phyloP scores from a whole-genome alignment of 306 rosid species.

The Cucumis cinereus region DNA sequence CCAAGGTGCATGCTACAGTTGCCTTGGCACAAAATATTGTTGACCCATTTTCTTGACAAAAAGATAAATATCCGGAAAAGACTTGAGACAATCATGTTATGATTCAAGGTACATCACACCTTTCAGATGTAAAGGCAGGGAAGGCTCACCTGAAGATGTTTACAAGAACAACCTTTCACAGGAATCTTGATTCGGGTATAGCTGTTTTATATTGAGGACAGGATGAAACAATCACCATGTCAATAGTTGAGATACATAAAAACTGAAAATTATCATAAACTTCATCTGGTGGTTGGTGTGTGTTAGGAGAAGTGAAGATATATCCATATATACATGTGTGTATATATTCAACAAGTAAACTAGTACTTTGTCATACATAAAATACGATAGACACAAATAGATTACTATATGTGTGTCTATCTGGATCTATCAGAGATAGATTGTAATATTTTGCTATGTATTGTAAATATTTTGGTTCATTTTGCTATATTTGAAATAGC shows the following conservation, averaged over 20 bases:
- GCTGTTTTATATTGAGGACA: conserved; percentile 34
- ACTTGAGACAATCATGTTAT: background rate
- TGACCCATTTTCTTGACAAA: background rate
- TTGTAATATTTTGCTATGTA: no score
- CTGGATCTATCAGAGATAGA: no score
- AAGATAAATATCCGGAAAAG: background rate
- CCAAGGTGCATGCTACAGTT: background rate
- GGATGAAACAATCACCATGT: background rate
- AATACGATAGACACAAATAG: background rate
- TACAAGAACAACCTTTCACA: conserved; percentile 81
- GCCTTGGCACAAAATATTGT: background rate
- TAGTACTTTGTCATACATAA: background rate
- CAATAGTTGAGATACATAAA: background rate
- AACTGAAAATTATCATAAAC: background rate
- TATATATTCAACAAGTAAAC: background rate
- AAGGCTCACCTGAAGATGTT: conserved; percentile 69
- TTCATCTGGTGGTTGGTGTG: background rate
- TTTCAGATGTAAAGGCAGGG: background rate
- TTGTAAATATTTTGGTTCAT: no score
- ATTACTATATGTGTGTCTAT: no score
- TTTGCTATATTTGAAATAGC: no score
- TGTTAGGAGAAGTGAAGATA: background rate
- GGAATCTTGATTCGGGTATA: conserved; percentile 62
- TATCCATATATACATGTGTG: background rate
- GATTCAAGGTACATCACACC: background rate